These are phyloP conservation scores for Ambispora gerdemannii DNA, from an alignment of 192 early-diverging fungal genomes.

Conservation along the genomic window DNA sequence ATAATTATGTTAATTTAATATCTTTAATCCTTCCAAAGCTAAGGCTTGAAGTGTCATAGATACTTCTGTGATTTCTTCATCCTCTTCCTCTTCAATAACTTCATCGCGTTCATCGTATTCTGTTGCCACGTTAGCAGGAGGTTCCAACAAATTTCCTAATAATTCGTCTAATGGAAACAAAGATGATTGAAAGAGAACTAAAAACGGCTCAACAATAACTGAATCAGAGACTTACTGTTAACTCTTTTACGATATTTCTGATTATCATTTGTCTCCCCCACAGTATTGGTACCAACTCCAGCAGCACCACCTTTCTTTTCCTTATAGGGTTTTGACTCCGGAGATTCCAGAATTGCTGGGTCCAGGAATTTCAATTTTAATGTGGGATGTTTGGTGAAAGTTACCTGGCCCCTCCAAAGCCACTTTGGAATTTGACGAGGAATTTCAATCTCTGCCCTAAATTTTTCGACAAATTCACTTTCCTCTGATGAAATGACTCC, in stretches of 20 bases:
- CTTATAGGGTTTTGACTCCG: neutral
- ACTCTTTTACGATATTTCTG: constrained; percentile 34
- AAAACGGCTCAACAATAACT: neutral
- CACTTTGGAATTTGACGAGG: constrained; percentile 56
- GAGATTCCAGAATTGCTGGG: constrained; percentile 31
- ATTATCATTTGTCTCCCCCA: neutral
- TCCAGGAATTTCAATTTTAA: constrained; percentile 59
- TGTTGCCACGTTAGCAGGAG: neutral
- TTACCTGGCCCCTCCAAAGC: constrained; percentile 65
- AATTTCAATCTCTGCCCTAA: constrained; percentile 64
- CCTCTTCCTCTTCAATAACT: constrained; percentile 25
- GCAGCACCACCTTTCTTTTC: neutral
- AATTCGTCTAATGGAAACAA: constrained; percentile 31
- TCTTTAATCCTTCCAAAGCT: constrained; percentile 45
- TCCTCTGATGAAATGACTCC: constrained; percentile 65
- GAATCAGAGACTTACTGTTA: constrained; percentile 33
- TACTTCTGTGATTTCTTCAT: constrained; percentile 16
- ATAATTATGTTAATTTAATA: no score
- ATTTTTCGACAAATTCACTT: constrained; percentile 76
- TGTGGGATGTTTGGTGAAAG: constrained; percentile 65
- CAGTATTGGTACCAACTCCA: neutral
- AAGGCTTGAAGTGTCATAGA: constrained; percentile 41
- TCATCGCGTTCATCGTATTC: constrained; percentile 31
- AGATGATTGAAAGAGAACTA: neutral
- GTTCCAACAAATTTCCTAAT: constrained; percentile 39